These are phyloP conservation scores for Quillaja saponaria DNA, from an alignment of 306 rosid genomes.

Conservation along the genomic window DNA sequence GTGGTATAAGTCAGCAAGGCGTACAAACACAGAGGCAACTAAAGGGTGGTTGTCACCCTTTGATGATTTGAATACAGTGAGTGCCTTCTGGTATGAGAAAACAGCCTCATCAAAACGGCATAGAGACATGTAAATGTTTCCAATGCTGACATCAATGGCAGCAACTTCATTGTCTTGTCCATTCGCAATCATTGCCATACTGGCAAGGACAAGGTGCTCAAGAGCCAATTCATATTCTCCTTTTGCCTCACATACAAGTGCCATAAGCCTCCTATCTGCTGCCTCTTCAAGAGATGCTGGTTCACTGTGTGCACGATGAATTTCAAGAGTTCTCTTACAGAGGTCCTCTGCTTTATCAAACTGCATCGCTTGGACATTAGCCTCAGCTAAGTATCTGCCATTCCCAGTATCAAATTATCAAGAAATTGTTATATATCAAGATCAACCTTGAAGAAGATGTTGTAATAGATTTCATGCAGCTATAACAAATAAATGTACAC, in stretches of 20 bases:
- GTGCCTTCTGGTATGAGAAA: conserved; percentile 98
- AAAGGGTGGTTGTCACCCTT: conserved; percentile 93
- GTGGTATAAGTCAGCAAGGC: conserved; percentile 94
- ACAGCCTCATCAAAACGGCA: conserved; percentile 96
- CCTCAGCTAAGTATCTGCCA: conserved; percentile 91
- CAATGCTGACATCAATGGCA: conserved; percentile 91
- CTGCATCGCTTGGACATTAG: conserved; percentile 98
- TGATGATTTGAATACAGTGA: conserved; percentile 84
- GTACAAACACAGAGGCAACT: conserved; percentile 86
- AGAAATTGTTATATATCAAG: background rate
- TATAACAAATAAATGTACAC: background rate
- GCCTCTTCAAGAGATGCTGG: conserved; percentile 99
- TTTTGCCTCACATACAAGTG: conserved; percentile 84
- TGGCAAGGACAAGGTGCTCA: conserved; percentile 96
- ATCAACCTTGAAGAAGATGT: background rate
- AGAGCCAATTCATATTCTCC: conserved; percentile 86
- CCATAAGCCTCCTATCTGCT: conserved; percentile 91
- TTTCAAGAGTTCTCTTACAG: conserved; percentile 86
- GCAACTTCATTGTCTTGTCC: conserved; percentile 94
- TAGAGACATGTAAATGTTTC: conserved; percentile 89
- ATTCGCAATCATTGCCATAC: conserved; percentile 98
- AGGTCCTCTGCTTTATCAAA: conserved; percentile 92
- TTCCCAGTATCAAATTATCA: conserved; percentile 22
- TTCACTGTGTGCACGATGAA: conserved; percentile 86
- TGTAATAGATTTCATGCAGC: background rate